A percentile compares a stretch with the other conserved stretches of the same genome.
These are phyloP conservation scores for Puccinia triticina DNA, from an alignment of 1,284 basidiomycete species.

Conservation along the genomic window DNA sequence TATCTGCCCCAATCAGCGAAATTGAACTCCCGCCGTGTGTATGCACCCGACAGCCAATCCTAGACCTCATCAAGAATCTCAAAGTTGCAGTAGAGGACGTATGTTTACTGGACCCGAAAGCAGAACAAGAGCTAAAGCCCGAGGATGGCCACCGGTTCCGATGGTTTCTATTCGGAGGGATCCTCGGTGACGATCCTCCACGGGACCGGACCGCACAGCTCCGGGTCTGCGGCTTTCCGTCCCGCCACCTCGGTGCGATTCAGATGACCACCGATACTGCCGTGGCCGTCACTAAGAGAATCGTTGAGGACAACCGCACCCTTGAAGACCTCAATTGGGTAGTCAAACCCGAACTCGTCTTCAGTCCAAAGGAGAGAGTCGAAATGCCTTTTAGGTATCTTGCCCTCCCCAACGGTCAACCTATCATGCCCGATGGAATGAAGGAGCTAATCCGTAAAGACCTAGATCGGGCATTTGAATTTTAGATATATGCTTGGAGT, in stretches of 20 bases:
- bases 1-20: not conserved
- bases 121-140: slow-evolving; percentile 64
- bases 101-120: slow-evolving; percentile 86
- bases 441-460: slow-evolving; percentile 67
- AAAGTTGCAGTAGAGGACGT: slow-evolving; percentile 64
- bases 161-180: slow-evolving; percentile 57
- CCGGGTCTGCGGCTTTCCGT: slow-evolving; percentile 80
- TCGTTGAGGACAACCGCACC: slow-evolving; percentile 69
- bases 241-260: slow-evolving; percentile 72
- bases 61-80: slow-evolving; percentile 16
- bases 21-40: not conserved
- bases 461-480: slow-evolving; percentile 42
- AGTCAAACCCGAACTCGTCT: slow-evolving; percentile 81
- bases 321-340: slow-evolving; percentile 34
- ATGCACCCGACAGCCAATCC: slow-evolving; percentile 15
- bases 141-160: slow-evolving; percentile 1
- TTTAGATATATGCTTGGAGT: not conserved
- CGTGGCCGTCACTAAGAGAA: slow-evolving; percentile 83
- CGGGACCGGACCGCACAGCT: slow-evolving; percentile 82
- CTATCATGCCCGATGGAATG: slow-evolving; percentile 87
- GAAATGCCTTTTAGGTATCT: slow-evolving; percentile 90
- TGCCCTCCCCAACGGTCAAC: slow-evolving; percentile 62
- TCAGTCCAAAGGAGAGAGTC: slow-evolving; percentile 79
- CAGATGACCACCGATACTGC: slow-evolving; percentile 99
- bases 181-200: slow-evolving; percentile 82